Conservation (phyloP, 306 rosid species). For the Trifolium pratense region DNA sequence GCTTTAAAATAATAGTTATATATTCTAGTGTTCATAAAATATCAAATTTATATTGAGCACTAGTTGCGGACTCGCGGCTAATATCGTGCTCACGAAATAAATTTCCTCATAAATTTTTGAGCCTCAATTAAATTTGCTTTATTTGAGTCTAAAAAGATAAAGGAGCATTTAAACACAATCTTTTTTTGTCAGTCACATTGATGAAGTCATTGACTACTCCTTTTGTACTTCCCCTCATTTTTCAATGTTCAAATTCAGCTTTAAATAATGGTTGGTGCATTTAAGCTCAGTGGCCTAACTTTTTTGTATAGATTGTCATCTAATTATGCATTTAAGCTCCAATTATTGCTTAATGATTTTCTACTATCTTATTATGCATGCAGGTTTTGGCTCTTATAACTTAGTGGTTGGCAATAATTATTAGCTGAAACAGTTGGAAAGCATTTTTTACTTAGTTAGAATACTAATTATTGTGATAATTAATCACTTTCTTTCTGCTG, state of each 20-base stretch:
- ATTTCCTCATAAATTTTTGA: too few species aligned
- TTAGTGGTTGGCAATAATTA: not conserved
- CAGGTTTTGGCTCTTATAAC: conserved; percentile 50
- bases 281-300: too few species aligned
- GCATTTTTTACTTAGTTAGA: conserved; percentile 15
- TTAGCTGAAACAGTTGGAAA: conserved; percentile 27
- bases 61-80: not conserved
- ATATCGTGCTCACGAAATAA: not conserved
- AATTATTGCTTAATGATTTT: conserved; percentile 16
- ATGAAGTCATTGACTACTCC: not conserved
- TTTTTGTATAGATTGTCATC: not conserved
- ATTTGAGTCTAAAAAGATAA: conserved; percentile 32
- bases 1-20: too few species aligned
- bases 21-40: too few species aligned
- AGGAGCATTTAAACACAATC: not conserved
- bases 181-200: not conserved
- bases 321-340: conserved; percentile 24
- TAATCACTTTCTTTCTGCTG: conserved; percentile 24
- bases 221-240: conserved; percentile 13
- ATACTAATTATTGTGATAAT: conserved; percentile 3
- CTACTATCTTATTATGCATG: conserved; percentile 33
- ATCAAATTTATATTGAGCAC: not conserved
- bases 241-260: not conserved
- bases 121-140: not conserved
- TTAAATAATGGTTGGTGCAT: conserved; percentile 2